Conservation (phyloP, 176 grass and related monocot species). For the Guadua angustifolia region DNA sequence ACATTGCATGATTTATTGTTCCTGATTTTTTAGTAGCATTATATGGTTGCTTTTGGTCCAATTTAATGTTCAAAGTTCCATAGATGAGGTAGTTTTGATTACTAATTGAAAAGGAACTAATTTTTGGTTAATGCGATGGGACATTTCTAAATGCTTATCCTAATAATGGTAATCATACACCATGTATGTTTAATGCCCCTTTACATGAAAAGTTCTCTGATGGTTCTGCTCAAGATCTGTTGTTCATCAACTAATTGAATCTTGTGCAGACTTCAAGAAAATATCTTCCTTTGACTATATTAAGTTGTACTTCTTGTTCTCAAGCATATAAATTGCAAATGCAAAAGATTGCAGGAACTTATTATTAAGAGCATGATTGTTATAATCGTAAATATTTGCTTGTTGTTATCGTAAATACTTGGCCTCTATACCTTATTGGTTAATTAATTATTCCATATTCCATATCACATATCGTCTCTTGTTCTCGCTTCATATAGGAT, state of each 20-base stretch:
- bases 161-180: background rate
- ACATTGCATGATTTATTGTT: too few species aligned
- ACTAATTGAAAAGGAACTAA: background rate
- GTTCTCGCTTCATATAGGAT: constrained; percentile 63
- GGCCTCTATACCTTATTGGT: background rate
- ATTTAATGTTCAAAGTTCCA: constrained; percentile 16
- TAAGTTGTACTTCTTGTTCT: background rate
- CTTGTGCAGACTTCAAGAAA: background rate
- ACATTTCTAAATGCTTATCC: background rate
- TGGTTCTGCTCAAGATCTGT: background rate
- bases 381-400: too few species aligned
- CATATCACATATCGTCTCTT: constrained; percentile 26
- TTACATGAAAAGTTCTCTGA: constrained; percentile 17
- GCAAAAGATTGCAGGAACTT: background rate
- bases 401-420: too few species aligned
- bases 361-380: background rate
- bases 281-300: background rate
- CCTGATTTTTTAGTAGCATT: constrained; percentile 18
- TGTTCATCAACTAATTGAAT: constrained; percentile 2
- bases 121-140: background rate
- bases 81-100: background rate
- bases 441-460: background rate
- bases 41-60: background rate
- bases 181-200: constrained; percentile 6
- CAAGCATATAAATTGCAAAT: constrained; percentile 21